A percentile compares a stretch with the other conserved stretches of the same genome.
phyloP scores from a whole-genome alignment of 2,329 filamentous ascomycete genomes.

The Pseudopithomyces maydicus region DNA sequence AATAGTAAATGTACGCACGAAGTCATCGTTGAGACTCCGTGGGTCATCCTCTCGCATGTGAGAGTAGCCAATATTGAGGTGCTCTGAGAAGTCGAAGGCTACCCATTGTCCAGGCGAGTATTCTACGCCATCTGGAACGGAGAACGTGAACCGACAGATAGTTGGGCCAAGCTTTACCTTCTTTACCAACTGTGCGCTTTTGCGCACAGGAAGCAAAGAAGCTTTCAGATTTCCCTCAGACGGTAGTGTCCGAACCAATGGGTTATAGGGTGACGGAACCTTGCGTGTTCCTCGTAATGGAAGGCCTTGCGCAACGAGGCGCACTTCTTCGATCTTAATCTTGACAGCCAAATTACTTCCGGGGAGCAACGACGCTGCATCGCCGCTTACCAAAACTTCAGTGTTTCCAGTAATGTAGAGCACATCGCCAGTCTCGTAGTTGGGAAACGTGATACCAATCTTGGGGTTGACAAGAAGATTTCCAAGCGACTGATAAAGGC shows the following conservation, averaged over 20 bases:
- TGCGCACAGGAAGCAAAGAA: slow-evolving; percentile 2
- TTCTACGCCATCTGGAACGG: slow-evolving; percentile 45
- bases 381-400: slow-evolving; percentile 67
- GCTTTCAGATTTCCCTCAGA: slow-evolving; percentile 58
- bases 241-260: slow-evolving; percentile 67
- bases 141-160: slow-evolving; percentile 69
- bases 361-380: slow-evolving; percentile 67
- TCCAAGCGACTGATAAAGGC: slow-evolving; percentile 81
- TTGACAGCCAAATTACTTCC: slow-evolving; percentile 75
- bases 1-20: slow-evolving; percentile 81
- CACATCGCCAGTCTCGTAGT: slow-evolving; percentile 73
- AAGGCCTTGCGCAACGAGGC: slow-evolving; percentile 68
- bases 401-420: slow-evolving; percentile 75
- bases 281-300: slow-evolving; percentile 67
- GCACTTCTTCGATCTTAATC: slow-evolving; percentile 64
- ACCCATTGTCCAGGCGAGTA: slow-evolving; percentile 79
- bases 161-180: slow-evolving; percentile 68
- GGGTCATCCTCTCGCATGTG: slow-evolving; percentile 88
- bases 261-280: slow-evolving; percentile 78
- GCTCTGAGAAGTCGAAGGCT: slow-evolving; percentile 71
- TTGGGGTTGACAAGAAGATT: slow-evolving; percentile 71
- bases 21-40: slow-evolving; percentile 81
- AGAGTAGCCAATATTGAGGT: slow-evolving; percentile 74
- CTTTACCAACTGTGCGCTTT: slow-evolving; percentile 60
- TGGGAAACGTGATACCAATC: slow-evolving; percentile 73